Conservation (phyloP, 306 rosid genomes). For the Pyrus pyrifolia region DNA sequence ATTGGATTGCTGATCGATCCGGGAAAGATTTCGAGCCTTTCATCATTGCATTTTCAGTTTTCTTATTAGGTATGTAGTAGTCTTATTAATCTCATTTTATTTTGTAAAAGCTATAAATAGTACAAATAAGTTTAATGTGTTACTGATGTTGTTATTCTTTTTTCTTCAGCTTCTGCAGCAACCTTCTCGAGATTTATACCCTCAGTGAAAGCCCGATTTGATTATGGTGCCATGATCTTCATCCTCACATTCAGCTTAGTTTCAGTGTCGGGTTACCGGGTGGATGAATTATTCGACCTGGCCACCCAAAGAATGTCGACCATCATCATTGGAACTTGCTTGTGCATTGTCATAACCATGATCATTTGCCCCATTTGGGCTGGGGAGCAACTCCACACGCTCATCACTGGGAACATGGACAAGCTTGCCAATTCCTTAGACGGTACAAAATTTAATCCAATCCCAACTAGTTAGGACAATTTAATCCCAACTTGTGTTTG, state of each 20-base stretch:
- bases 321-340: slow-evolving; percentile 53
- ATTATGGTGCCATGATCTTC: slow-evolving; percentile 72
- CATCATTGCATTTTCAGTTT: slow-evolving; percentile 50
- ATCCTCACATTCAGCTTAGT: slow-evolving; percentile 84
- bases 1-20: slow-evolving; percentile 58
- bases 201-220: slow-evolving; percentile 61
- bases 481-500: neutral
- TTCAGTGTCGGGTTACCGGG: slow-evolving; percentile 59
- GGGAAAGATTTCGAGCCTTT: slow-evolving; percentile 56
- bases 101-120: neutral
- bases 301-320: slow-evolving; percentile 56
- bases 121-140: neutral
- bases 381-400: slow-evolving; percentile 55
- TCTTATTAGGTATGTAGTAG: slow-evolving; percentile 52
- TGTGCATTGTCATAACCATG: slow-evolving; percentile 51
- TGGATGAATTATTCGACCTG: slow-evolving; percentile 35
- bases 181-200: slow-evolving; percentile 92
- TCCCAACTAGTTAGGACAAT: neutral
- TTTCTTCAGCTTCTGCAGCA: slow-evolving; percentile 60
- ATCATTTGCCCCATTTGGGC: slow-evolving; percentile 83
- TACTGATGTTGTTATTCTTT: neutral
- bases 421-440: slow-evolving; percentile 63
- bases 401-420: slow-evolving; percentile 56
- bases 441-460: slow-evolving; percentile 30
- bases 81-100: neutral